Percentiles rank a stretch among this genome's conserved stretches.
These are phyloP conservation scores for Coemansia sp. DNA, from an alignment of 192 early-diverging fungal species.

Conservation along the genomic window DNA sequence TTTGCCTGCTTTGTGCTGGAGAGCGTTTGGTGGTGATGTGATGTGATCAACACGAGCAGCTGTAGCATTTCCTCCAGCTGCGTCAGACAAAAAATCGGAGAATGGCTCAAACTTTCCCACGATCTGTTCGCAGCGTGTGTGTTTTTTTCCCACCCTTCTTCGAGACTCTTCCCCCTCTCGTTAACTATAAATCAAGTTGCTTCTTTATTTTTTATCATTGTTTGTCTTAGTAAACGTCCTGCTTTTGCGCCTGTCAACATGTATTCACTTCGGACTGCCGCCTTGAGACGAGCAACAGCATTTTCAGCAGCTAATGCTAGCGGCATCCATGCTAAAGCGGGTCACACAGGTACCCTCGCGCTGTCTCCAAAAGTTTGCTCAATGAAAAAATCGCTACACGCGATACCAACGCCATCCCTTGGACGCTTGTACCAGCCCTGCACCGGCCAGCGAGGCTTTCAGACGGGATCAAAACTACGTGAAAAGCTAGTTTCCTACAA, in stretches of 20 bases:
- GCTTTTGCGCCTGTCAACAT: background rate
- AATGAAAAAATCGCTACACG: background rate
- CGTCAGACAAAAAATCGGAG: background rate
- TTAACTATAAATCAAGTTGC: background rate
- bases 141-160: constrained; percentile 5
- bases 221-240: background rate
- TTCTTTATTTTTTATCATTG: background rate
- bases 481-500: constrained; percentile 68
- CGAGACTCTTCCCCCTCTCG: background rate
- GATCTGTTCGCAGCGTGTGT: background rate
- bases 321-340: background rate
- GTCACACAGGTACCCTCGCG: background rate
- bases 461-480: constrained; percentile 36
- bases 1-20: background rate
- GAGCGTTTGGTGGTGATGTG: background rate
- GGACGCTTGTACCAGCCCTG: background rate
- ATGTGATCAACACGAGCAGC: background rate
- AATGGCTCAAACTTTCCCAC: constrained; percentile 22
- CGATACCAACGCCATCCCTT: background rate
- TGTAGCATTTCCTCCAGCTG: background rate
- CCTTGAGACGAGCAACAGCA: background rate
- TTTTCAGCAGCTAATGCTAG: background rate
- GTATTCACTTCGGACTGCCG: constrained; percentile 1
- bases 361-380: background rate
- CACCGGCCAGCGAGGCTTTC: constrained; percentile 44